Evolutionary conservation across 106 monocot genomes (phyloP).

Genomic region (Allium fistulosum): DNA sequence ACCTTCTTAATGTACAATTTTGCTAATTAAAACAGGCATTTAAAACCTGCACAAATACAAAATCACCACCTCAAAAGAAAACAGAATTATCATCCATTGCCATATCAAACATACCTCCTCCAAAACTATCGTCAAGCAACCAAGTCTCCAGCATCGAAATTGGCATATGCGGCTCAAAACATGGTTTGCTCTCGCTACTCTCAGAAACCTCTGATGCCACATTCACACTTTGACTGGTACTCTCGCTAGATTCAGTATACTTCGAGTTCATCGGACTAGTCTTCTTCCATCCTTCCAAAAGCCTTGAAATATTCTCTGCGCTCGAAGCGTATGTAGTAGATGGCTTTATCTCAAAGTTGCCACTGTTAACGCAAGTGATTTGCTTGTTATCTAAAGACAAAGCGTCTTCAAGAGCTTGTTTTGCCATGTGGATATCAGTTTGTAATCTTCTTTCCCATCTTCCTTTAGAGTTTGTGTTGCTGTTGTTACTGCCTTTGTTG

Average conservation of each 20-base stretch:
- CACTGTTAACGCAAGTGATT: background rate
- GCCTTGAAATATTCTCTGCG: conserved; percentile 42
- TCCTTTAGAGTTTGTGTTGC: conserved; percentile 1
- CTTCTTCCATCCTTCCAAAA: conserved; percentile 23
- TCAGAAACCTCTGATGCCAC: background rate
- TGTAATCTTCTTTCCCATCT: conserved; percentile 18
- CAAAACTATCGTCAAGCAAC: conserved; percentile 13
- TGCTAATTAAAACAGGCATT: background rate
- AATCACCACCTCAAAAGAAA: background rate
- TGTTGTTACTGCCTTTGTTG: background rate
- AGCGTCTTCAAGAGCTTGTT: conserved; percentile 12
- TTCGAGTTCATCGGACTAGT: background rate
- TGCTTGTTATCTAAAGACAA: conserved; percentile 4
- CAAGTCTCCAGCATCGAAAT: conserved; percentile 14
- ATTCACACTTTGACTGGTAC: background rate
- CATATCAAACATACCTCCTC: background rate
- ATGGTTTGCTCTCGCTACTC: background rate
- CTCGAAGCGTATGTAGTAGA: conserved; percentile 18
- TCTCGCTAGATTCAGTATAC: background rate
- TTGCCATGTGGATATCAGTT: conserved; percentile 18
- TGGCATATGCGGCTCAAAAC: background rate
- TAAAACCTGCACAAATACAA: background rate
- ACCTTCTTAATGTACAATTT: conserved; percentile 1
- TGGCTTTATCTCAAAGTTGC: background rate
- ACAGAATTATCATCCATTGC: background rate